Base-by-base conservation (phyloP, 1,284 basidiomycete species). In the Pisolithus thermaeus region DNA sequence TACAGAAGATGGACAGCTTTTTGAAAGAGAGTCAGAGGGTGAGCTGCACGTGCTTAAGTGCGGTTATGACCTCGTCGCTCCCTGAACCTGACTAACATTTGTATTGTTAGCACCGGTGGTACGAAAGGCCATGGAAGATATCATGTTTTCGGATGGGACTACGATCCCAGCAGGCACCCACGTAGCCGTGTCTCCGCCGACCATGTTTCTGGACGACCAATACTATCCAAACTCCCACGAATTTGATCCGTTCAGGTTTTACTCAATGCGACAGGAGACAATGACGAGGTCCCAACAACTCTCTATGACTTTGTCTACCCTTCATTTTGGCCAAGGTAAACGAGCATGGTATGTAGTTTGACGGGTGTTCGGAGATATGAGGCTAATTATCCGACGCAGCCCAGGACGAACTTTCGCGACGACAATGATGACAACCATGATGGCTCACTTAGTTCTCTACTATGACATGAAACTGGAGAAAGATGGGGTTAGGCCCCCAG, bases 121-220 rank as follows among this genome's bases (percentile, higher is more conserved):
- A 14, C 71, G 74, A 51, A 63, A 64, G 50, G 68, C 69, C 16
- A 57, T 73, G 60, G 56, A 64, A 35, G 66, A 70, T 30, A 69
- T 71, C 50, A 66, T 63, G 3, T 73, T 78, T 54, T 68, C 70
- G 14, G 67, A 77, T 41, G 75, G 76, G 18, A 72, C 71, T n/a
- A 63, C 56, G 11, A 59, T 77, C 52, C 71, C 74, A 8, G 57
- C 60, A 12, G 74, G 73, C 20, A 64, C 66, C 32, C 57, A 65
- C 25, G 51, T 75, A 47, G 61, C 62, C n/a, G 59, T 64, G 16
- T 64, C 67, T 16, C 53, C 61, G 12, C 56, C 58, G 30, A 61
- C 68, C 3, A 64, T 68, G 51, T 73, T 74, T 49, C 59, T 59
- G 14, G 68, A 76, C 52, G 62, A 62, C 27, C 59, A 58, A 20